Evolutionary conservation across 257 asterid genomes (phyloP), one percentile per base, ranked within the genome.

Genomic region (Orobanche coerulescens): DNA sequence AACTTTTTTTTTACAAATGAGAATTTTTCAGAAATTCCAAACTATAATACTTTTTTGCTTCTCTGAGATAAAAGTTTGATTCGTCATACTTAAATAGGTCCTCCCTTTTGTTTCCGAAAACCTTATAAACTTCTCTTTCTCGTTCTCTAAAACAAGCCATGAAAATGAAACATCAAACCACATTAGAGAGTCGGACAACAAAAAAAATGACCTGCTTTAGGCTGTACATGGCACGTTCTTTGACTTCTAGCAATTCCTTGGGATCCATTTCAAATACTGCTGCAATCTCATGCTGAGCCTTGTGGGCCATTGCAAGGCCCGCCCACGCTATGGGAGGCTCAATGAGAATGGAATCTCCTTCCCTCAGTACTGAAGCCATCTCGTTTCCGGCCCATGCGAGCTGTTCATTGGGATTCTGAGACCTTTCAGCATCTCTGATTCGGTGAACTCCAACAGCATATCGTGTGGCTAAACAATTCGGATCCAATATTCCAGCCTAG

Each of bases 381-480:
- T 93, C 98, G 67, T 87, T 89, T 60, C 98, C 95, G 4, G 98
- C 98, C 96, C 95, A 93, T 26, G 91, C 76, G 53, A 93, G 95
- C 81, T 86, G 98, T 47, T 86, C 98, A 71, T 75, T 93, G 33
- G 84, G 94, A 76, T 86, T 93, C 67, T 93, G 98, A 65, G 87
- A 82, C 79, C 95, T 84, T 77, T 93, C 98, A 23, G 98, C 98
- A 63, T 93, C 97, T 76, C 83, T 81, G 69, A 86, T 78, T 67
- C 98, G 84, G 75, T 89, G 96, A 67, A 89, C 82, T 57, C 95
- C 97, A 76, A 86, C 88, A 65, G 86, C 95, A 74, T 78, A 93
- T 67, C 98, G 82, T 62, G 95, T 84, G 33, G 97, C 96, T 66
- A 93, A 83, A 75, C 98, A 93, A 77, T 89, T 93, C 56, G 98